Evolutionary conservation across 2,329 filamentous ascomycete genomes (phyloP).

Genomic region (Blastomyces silverae): DNA sequence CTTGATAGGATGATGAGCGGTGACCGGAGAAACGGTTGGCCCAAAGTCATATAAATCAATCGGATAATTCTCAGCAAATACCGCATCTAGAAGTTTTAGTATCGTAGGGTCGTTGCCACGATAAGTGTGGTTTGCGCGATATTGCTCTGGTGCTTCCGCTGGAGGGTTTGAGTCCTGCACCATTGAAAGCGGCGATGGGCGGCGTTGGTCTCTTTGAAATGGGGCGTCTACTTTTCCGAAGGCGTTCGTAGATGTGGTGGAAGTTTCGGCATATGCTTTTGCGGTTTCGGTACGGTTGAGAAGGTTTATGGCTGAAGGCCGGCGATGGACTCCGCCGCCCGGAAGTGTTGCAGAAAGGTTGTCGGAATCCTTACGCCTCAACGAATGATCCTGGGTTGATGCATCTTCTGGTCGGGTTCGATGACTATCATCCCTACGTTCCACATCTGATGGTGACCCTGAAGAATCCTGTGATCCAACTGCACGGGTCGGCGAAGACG

Average conservation of each 20-base stretch:
- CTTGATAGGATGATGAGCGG: slow-evolving; percentile 47
- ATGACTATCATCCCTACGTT: slow-evolving; percentile 28
- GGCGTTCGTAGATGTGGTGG: slow-evolving; percentile 57
- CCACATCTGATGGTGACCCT: slow-evolving; percentile 31
- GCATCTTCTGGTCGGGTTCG: slow-evolving; percentile 20
- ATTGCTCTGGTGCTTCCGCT: slow-evolving; percentile 36
- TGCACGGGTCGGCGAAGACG: slow-evolving; percentile 34
- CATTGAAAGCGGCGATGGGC: slow-evolving; percentile 35
- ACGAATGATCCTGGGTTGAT: slow-evolving; percentile 26
- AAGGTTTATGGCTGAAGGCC: slow-evolving; percentile 54
- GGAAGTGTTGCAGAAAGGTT: slow-evolving; percentile 24
- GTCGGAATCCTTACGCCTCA: slow-evolving; percentile 25
- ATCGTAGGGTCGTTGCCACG: slow-evolving; percentile 64
- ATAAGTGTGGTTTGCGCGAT: slow-evolving; percentile 71
- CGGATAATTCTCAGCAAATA: slow-evolving; percentile 64
- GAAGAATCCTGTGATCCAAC: slow-evolving; percentile 32
- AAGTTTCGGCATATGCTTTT: slow-evolving; percentile 59
- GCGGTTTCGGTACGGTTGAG: slow-evolving; percentile 51
- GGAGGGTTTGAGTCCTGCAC: slow-evolving; percentile 26
- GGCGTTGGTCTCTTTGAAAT: slow-evolving; percentile 35
- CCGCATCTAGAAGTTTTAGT: slow-evolving; percentile 65
- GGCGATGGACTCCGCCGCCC: slow-evolving; percentile 32
- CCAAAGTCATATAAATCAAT: slow-evolving; percentile 62
- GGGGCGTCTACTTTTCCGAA: slow-evolving; percentile 58
- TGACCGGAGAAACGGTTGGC: slow-evolving; percentile 66